A percentile compares a stretch with the other conserved stretches of the same genome.
Evolutionary conservation across 495 filamentous ascomycete species (phyloP).

Genomic region (Annulohypoxylon stygium): DNA sequence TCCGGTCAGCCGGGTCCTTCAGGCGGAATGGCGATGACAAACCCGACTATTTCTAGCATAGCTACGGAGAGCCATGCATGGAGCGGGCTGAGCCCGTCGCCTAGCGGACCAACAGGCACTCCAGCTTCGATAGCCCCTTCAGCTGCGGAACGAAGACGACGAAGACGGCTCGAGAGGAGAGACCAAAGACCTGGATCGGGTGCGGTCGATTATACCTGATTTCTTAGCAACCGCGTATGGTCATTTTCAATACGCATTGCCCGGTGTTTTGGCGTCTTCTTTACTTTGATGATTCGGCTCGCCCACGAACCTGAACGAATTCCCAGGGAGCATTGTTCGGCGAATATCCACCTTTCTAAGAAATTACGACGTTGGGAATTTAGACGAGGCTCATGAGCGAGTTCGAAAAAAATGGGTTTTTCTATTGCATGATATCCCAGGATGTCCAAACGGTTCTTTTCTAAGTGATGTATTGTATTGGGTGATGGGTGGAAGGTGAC

Average conservation of each 20-base stretch:
- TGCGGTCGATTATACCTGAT: conserved; percentile 61
- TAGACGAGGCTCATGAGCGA: conserved; percentile 19
- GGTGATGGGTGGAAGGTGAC: neutral
- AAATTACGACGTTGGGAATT: conserved; percentile 37
- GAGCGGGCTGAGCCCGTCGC: conserved; percentile 56
- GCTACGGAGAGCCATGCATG: conserved; percentile 58
- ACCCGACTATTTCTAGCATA: conserved; percentile 58
- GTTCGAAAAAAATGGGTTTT: conserved; percentile 15
- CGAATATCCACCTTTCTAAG: conserved; percentile 16
- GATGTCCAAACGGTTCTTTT: conserved; percentile 43
- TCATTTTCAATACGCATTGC: conserved; percentile 35
- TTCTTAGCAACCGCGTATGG: conserved; percentile 1
- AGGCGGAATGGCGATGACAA: conserved; percentile 47
- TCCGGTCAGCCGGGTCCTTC: conserved; percentile 62
- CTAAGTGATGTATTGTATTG: conserved; percentile 28
- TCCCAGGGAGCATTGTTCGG: conserved; percentile 30
- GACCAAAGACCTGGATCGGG: conserved; percentile 49
- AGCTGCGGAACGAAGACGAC: conserved; percentile 59
- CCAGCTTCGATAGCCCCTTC: conserved; percentile 45
- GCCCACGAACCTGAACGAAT: conserved; percentile 39
- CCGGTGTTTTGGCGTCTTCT: conserved; percentile 51
- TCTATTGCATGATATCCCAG: conserved; percentile 19
- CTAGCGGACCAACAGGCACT: conserved; percentile 45
- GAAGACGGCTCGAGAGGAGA: conserved; percentile 63
- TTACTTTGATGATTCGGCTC: conserved; percentile 32